Base-by-base conservation (phyloP, 805 yeast genomes). In the Ogataea kodamae region DNA sequence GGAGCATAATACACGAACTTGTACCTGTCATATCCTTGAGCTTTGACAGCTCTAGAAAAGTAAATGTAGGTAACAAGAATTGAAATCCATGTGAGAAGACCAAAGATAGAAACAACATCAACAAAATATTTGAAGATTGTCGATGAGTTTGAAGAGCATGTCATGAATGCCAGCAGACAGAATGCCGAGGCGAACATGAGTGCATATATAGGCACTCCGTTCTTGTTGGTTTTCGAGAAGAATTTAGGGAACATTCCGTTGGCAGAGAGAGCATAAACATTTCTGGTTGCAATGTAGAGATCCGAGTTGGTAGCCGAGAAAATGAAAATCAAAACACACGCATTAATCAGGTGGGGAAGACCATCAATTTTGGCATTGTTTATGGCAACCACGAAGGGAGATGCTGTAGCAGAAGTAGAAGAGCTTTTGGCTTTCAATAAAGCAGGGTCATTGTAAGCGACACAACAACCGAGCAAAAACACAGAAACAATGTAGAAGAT, bases 361-460 rank as follows among this genome's bases (percentile, higher is more conserved):
- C 76, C 89, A 6, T 55, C 49, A 42, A 85, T 83, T 12, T 68
- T 58, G 11, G 87, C 83, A 46, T 71, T 72, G 42, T 72, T 72
- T 50, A 85, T 79, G 29, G 95, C 95, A 51, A 84, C 78, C 33
- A 84, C 89, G 50, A 84, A 85, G 23, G 95, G 95, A 10, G 92
- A 81, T 13, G 90, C 88, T 24, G 81, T 70, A 3, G 89, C 87
- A 25, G 68, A 63, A 2, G 74, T 61, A n/a, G 61, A 34, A 31
- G 76, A 69, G 15, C 28, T 40, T 11, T 75, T 68, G 10, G 78
- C 77, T 35, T 57, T 52, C 30, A 68, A 40, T 28, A 67, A 61
- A 22, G 52, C 49, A 10, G 65, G 63, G 49, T 74, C 75, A 36
- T 64, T 65, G 37, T 71, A 68, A 12, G 78, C 70, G 35, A 74